Evolutionary conservation across 371 early-diverging fungal genomes (phyloP), one percentile per base, ranked within the genome.

Genomic region (Mucor lusitanicus): DNA sequence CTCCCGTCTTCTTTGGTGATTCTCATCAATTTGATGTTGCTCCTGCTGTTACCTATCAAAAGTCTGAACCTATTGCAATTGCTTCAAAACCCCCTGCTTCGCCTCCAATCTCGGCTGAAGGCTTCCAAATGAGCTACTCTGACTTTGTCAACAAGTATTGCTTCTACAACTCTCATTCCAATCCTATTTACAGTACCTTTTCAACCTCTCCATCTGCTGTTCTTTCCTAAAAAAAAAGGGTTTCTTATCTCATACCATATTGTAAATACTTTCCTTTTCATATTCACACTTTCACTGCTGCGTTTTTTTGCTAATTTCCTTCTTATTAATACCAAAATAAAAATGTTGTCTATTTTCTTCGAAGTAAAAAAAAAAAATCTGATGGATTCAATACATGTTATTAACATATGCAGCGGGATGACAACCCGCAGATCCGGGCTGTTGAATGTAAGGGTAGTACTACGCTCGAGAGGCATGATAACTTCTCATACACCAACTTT

Each of bases 91-190:
- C 61, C 13, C 35, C 21, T 53, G 44, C 55, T 46, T 28, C 64
- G 28, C 53, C 69, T 25, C 61, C 50, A 35, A 27, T 61, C 32
- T 61, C 62, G 39, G 59, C 61, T n/a, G 70, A 70, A 48, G 70
- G 70, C 2, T 70, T 46, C 32, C 64, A 68, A 57, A 72, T 68
- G 68, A 68, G 63, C 12, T 87, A 87, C 60, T 75, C 74, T 68
- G 86, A 85, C 53, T 71, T 87, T 62, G 83, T 87, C 2, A 83
- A 84, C 70, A 86, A 85, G 69, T 87, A 87, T 65, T 87, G 88
- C 67, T 87, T 87, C 61, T 87, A 85, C 59, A 74, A 78, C 35
- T 70, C 78, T 0, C 75, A 77, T 61, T 50, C 68, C 11, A 67
- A 28, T 28, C 67, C 64, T 9, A 72, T 75, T 8, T 76, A 74